Base-by-base conservation (phyloP, 2,329 filamentous ascomycete genomes). In the Ophiostoma sp. region DNA sequence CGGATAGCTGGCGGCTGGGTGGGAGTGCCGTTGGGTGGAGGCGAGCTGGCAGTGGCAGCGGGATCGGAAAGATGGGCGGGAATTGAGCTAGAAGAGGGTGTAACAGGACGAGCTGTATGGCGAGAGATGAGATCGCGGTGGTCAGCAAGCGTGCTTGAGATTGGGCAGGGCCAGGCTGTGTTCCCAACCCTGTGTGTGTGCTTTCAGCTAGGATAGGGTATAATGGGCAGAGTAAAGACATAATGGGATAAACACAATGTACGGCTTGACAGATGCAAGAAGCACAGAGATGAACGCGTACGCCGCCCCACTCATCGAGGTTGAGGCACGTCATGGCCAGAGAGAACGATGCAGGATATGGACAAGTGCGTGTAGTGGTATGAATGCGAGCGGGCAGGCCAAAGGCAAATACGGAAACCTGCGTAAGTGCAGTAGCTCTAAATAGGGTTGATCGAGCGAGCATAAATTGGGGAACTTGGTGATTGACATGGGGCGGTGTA, bases 31-130 rank as follows among this genome's bases (percentile, higher is more conserved):
- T 39, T 65, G 35, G 10, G 20, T 23, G 35, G 20, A 39, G 35
- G 62, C n/a, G 62, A 65, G 33, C 62, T 65, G 20, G 20, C 62
- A 65, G 20, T 35, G 15, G 35, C 33, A 23, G 62, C 33, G 35
- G 62, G 20, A 65, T 41, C 62, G 41, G 11, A n/a, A 4, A n/a
- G 7, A 23, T n/a, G 60, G 17, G 67, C 23, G 27, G 67, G 66
- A 15, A 36, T 60, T 23, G 67, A 67, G 13, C 52, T 4, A 33
- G 67, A 44, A 23, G 66, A 57, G 39, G 64, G 69, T n/a, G 68
- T 67, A n/a, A 23, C 15, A 36, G 64, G 64, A 64, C 66, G 68
- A 41, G 68, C 68, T 70, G 36, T 44, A 48, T 35, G n/a, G 17
- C 20, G 20, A 44, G 33, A 20, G 31, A 64, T n/a, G 39, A 35